A percentile compares a stretch with the other conserved stretches of the same genome.
Conservation (phyloP, 768 basidiomycete genomes). For the Naganishia friedmannii region DNA sequence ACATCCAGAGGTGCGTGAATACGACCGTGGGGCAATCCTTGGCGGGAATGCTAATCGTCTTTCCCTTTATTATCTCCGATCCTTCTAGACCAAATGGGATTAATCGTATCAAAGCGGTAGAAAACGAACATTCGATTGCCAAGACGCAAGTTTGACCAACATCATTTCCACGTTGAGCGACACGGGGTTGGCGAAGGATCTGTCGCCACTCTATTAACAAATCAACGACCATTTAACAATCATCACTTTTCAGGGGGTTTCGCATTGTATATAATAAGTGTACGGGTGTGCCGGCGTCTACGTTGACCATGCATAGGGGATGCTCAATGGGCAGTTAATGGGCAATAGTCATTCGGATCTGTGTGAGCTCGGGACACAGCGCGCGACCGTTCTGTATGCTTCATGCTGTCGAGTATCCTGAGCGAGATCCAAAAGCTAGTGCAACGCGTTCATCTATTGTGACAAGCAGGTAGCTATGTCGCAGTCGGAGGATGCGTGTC, state of each 20-base stretch:
- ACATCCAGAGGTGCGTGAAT: slow-evolving; percentile 67
- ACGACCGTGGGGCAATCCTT: neutral
- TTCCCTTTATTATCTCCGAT: neutral
- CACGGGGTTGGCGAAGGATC: too few relatives aligned
- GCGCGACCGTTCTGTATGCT: too few relatives aligned
- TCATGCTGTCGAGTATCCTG: too few relatives aligned
- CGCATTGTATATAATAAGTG: neutral
- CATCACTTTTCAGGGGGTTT: neutral
- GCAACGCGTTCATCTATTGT: too few relatives aligned
- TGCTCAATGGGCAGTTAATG: neutral
- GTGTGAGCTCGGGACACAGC: too few relatives aligned
- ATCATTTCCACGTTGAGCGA: too few relatives aligned
- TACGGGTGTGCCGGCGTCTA: neutral
- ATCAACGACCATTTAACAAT: neutral
- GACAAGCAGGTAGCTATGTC: too few relatives aligned
- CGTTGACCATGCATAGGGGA: neutral
- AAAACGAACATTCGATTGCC: too few relatives aligned
- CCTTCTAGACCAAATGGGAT: neutral
- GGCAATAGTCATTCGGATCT: too few relatives aligned
- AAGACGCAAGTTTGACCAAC: too few relatives aligned
- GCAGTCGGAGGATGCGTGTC: too few relatives aligned
- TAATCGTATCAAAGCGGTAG: neutral
- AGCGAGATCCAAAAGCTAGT: too few relatives aligned
- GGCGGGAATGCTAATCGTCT: neutral
- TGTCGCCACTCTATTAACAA: neutral